Conservation (phyloP, 441 rosid species). For the Capsella rubella region DNA sequence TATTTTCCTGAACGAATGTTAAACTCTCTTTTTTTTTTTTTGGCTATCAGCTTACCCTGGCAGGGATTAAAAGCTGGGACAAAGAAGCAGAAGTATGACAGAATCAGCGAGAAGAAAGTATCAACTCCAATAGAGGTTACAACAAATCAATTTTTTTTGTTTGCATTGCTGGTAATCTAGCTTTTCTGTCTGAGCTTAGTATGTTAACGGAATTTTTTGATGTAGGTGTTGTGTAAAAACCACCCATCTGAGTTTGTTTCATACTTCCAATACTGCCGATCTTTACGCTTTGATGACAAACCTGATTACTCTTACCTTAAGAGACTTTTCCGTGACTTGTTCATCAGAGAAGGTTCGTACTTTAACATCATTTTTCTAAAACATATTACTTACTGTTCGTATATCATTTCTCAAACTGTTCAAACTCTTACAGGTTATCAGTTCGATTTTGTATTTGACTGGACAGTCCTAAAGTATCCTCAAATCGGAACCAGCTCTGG, state of each 20-base stretch:
- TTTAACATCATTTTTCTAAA: not conserved
- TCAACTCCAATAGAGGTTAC: conserved; percentile 73
- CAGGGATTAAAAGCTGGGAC: conserved; percentile 77
- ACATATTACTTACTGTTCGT: not conserved
- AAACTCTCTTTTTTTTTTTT: not conserved
- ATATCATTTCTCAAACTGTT: conserved; percentile 28
- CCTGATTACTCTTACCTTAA: conserved; percentile 96
- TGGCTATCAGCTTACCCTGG: conserved; percentile 69
- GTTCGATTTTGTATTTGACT: conserved; percentile 92
- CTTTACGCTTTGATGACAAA: conserved; percentile 93
- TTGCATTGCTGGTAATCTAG: not conserved
- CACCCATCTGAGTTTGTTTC: conserved; percentile 74
- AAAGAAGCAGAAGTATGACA: conserved; percentile 75
- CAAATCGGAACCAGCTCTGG: conserved; percentile 82
- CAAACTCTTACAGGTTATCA: conserved; percentile 70
- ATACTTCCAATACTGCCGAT: conserved; percentile 93
- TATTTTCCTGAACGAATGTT: conserved; percentile 10
- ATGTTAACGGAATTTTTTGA: conserved; percentile 21
- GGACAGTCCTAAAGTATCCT: conserved; percentile 96
- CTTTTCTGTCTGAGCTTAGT: not conserved
- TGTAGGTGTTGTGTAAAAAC: conserved; percentile 86
- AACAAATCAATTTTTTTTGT: not conserved
- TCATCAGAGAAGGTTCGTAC: conserved; percentile 85
- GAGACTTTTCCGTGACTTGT: conserved; percentile 96
- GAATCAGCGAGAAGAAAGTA: conserved; percentile 73